These are phyloP conservation scores for Ambrosiella beaveri DNA, from an alignment of 2,329 filamentous ascomycete genomes.

Conservation along the genomic window DNA sequence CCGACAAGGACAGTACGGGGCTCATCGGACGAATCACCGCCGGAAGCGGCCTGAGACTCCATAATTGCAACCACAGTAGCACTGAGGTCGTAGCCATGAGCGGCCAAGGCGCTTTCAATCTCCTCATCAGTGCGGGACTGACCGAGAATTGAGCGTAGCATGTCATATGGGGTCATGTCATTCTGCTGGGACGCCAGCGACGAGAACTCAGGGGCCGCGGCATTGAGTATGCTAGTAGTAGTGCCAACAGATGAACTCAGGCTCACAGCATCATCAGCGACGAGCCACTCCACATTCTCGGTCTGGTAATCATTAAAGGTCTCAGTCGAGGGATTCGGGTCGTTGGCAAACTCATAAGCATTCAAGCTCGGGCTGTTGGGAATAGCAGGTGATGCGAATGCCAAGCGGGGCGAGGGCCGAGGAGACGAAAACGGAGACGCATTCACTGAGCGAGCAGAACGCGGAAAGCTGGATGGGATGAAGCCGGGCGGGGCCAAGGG, in stretches of 20 bases:
- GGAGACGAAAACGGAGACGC: conserved; percentile 89
- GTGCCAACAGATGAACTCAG: conserved; percentile 57
- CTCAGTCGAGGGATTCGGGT: conserved; percentile 63
- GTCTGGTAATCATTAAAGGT: conserved; percentile 81
- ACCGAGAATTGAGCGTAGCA: conserved; percentile 84
- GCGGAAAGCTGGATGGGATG: conserved; percentile 57
- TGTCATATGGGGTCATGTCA: conserved; percentile 97
- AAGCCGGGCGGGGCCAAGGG: conserved; percentile 76
- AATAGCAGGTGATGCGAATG: conserved; percentile 74
- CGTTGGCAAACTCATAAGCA: conserved; percentile 82
- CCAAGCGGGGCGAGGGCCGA: conserved; percentile 77
- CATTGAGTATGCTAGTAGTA: conserved; percentile 55
- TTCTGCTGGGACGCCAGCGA: conserved; percentile 42
- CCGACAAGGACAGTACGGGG: conserved; percentile 62
- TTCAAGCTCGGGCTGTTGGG: conserved; percentile 88
- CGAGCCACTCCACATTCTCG: conserved; percentile 93
- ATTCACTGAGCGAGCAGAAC: conserved; percentile 58
- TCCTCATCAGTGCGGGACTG: conserved; percentile 84
- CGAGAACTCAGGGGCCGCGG: conserved; percentile 63
- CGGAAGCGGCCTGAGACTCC: conserved; percentile 36
- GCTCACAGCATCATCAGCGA: conserved; percentile 71
- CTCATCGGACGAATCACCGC: conserved; percentile 28
- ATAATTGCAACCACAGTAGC: conserved; percentile 82
- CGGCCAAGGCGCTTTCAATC: conserved; percentile 75
- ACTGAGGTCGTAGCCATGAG: conserved; percentile 82